Evolutionary conservation across 1,284 basidiomycete genomes (phyloP), one percentile per base, ranked within the genome.

Genomic region (Anthracocystis setariae): DNA sequence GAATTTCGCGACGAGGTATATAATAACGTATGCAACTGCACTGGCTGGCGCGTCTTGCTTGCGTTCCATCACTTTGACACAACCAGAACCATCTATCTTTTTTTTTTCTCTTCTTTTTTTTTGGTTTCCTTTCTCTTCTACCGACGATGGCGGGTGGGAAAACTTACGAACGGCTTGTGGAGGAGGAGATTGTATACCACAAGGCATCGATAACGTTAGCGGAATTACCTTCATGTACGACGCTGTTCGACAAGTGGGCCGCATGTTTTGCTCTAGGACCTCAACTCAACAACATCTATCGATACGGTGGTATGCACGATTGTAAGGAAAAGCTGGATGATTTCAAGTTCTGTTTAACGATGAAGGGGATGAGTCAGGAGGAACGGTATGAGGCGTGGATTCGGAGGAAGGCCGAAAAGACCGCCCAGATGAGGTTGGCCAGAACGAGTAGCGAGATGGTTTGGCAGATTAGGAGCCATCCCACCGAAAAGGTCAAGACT

Each of bases 261-360:
- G 50, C 69, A 15, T 82, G 81, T 56, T 81, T 79, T 44, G 75
- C 90, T 39, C 86, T 96, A 37, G 88, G 89, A 27, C 88, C 89
- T 9, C 94, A 97, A 83, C 84, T 94, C 56, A 91, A 90, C 73
- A 90, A 90, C 3, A 85, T 96, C 46, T 98, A 98, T 83, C 88
- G 95, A 72, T 89, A 90, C 75, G 95, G 95, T 4, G 86, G 88
- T 47, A 87, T 91, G 76, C 86, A 90, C 1, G 88, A 90, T 63
- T 98, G 95, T 83, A 86, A 85, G 0, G 86, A 87, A 52, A 94
- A 95, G 82, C 87, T 90, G 78, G 90, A 93, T 71, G 94, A 96
- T 77, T 95, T 95, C 87, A 97, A 97, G 84, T 96, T 92, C 84
- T 98, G 95, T 84, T 86, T 97, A 85, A 91, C 89, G 60, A 85